phyloP scores from a whole-genome alignment of 129 eudicot genomes.

The Artemisia annua region DNA sequence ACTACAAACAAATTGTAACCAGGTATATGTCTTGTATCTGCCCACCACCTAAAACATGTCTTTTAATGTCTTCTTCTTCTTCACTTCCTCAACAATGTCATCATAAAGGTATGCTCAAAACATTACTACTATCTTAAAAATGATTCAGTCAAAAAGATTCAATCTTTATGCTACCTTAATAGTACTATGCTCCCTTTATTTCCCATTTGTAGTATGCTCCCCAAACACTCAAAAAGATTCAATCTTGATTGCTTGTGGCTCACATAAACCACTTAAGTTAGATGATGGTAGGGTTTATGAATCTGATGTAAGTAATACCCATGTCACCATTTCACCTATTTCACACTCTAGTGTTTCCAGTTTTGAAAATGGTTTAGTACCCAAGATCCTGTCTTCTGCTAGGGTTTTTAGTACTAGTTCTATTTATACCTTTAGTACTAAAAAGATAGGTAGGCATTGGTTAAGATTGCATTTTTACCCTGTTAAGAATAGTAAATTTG shows the following conservation, averaged over 20 bases:
- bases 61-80: constrained; percentile 14
- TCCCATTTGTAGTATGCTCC: constrained; percentile 30
- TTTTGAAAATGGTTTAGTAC: constrained; percentile 24
- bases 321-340: constrained; percentile 29
- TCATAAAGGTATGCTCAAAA: no score
- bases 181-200: constrained; percentile 14
- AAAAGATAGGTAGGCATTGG: constrained; percentile 49
- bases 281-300: constrained; percentile 55
- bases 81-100: constrained; percentile 27
- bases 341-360: constrained; percentile 34
- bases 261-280: constrained; percentile 22
- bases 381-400: constrained; percentile 43
- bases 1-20: constrained; percentile 34
- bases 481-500: constrained; percentile 36
- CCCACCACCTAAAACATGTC: constrained; percentile 26
- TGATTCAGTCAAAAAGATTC: constrained; percentile 31
- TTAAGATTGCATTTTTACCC: constrained; percentile 52
- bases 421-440: constrained; percentile 37
- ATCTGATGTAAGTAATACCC: constrained; percentile 42
- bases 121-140: no score
- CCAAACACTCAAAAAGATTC: constrained; percentile 34
- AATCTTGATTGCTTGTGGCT: constrained; percentile 50
- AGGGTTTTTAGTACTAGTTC: constrained; percentile 45
- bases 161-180: constrained; percentile 12
- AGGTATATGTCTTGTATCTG: constrained; percentile 17